phyloP scores from a whole-genome alignment of 345 rosid species.

The Ailanthus altissimus region DNA sequence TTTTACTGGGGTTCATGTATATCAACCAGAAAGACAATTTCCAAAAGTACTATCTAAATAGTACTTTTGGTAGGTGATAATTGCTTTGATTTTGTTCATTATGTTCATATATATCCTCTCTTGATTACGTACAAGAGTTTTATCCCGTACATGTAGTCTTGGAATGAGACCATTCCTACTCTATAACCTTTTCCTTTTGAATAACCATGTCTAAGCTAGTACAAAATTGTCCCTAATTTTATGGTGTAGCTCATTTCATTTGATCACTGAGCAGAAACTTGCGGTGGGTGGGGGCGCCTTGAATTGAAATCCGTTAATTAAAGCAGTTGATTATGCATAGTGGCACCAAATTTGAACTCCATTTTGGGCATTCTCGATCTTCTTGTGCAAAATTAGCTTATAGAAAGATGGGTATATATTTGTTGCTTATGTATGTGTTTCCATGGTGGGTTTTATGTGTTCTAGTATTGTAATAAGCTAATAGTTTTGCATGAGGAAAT shows the following conservation, averaged over 20 bases:
- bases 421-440: background rate
- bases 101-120: background rate
- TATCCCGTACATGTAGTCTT: background rate
- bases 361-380: background rate
- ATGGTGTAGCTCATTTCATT: background rate
- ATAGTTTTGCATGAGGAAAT: conserved; percentile 24
- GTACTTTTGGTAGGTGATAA: background rate
- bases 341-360: background rate
- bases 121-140: background rate
- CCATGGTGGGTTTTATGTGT: background rate
- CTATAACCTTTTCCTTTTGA: background rate
- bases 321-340: background rate
- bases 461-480: background rate
- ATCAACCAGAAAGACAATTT: background rate
- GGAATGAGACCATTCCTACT: background rate
- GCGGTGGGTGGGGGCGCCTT: background rate
- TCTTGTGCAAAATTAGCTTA: background rate
- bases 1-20: background rate
- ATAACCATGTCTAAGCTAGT: background rate
- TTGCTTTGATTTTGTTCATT: background rate
- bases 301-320: background rate
- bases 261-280: background rate
- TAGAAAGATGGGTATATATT: background rate
- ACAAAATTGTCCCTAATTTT: background rate
- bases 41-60: background rate